A percentile compares a stretch with the other conserved stretches of the same genome.
These are phyloP conservation scores for Solanum habrochaites DNA, from an alignment of 257 asterid genomes.

Conservation along the genomic window DNA sequence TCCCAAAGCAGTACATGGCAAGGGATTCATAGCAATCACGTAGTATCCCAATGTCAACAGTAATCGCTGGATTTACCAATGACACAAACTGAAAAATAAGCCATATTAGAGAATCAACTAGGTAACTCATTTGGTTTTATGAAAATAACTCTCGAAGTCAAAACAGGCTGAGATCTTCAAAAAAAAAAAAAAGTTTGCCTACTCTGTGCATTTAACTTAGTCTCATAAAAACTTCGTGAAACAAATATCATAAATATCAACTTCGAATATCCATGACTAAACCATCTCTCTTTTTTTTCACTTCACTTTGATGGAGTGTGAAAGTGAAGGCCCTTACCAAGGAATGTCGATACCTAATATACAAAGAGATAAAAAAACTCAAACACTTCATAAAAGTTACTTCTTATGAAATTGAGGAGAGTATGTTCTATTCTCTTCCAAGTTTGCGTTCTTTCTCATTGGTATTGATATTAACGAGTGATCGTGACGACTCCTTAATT, in stretches of 20 bases:
- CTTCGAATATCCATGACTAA: background rate
- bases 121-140: background rate
- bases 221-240: background rate
- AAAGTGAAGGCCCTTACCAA: background rate
- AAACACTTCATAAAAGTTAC: background rate
- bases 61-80: conserved; percentile 69
- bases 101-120: background rate
- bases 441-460: background rate
- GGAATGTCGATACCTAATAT: background rate
- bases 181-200: background rate
- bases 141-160: background rate
- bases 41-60: conserved; percentile 77
- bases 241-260: background rate
- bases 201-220: background rate
- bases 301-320: background rate
- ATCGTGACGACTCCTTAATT: background rate
- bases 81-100: conserved; percentile 66
- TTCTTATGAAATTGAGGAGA: background rate
- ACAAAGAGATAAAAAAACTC: background rate
- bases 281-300: background rate
- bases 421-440: background rate
- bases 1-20: conserved; percentile 99
- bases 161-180: background rate
- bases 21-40: conserved; percentile 98
- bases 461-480: background rate